Evolutionary conservation across 2,329 filamentous ascomycete species (phyloP).

Genomic region (Teratosphaeria zuluensis): DNA sequence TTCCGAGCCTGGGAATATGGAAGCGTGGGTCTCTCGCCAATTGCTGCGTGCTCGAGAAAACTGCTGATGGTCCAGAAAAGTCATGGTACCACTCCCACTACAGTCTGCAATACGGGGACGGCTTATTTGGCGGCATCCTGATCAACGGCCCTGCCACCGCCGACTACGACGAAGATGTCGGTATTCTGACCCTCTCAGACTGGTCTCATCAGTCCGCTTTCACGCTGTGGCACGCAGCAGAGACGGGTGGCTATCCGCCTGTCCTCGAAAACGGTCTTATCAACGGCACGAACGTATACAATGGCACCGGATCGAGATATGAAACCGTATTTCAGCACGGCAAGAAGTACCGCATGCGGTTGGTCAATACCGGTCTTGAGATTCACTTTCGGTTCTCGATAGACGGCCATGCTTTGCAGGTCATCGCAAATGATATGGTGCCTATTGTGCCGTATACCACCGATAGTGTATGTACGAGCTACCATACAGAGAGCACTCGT

Average conservation of each 20-base stretch:
- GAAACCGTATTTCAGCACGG: constrained; percentile 12
- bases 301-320: too few species aligned
- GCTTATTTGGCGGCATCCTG: constrained; percentile 29
- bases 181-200: constrained; percentile 26
- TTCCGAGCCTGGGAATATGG: too few species aligned
- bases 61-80: too few species aligned
- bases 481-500: too few species aligned
- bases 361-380: constrained; percentile 33
- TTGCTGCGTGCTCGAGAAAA: too few species aligned
- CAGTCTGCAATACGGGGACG: constrained; percentile 32
- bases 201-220: constrained; percentile 23
- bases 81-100: constrained; percentile 20
- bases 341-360: constrained; percentile 33
- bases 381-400: constrained; percentile 34
- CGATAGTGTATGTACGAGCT: constrained; percentile 16
- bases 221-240: too few species aligned
- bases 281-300: too few species aligned
- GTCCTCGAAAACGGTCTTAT: too few species aligned
- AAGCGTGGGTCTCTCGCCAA: too few species aligned
- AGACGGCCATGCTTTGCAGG: constrained; percentile 34
- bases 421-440: constrained; percentile 35
- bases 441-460: constrained; percentile 34
- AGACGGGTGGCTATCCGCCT: too few species aligned
- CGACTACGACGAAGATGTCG: constrained; percentile 22
- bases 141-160: constrained; percentile 31